Base-by-base conservation (phyloP, 257 asterid genomes). In the Schizonepeta tenuifolia region DNA sequence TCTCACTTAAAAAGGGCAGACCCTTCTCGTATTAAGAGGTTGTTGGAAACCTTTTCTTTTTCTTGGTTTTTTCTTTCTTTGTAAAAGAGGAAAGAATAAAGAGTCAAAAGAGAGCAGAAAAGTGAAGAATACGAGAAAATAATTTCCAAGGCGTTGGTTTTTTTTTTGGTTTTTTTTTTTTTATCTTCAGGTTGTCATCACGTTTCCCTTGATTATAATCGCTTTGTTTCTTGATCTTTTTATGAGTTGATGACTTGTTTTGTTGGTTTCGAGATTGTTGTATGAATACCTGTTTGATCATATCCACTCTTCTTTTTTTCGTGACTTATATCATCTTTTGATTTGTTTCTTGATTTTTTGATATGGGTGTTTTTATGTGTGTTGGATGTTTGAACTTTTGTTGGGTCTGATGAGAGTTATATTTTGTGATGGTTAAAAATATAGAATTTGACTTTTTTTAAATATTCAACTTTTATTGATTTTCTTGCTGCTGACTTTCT, bases 51-150 rank as follows among this genome's bases (percentile, higher is more conserved):
- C 11, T 43, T 28, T 53, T 41, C n/a, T 41, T 56, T 75, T 50
- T 62, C 73, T 73, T 56, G 72, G 20, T 55, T 65, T 40, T 60
- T 68, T 74, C 67, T 71, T 62, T 36, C 61, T 72, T 22, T 69
- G 72, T 35, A 38, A 75, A 65, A 75, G 56, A 51, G 58, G 61
- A 75, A 17, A n/a, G 62, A 21, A 77, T 57, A 65, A 60, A 40
- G 73, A 71, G 75, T 75, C 80, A 75, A 66, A 75, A 51, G 41
- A 64, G 22, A 11, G 78, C 54, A 47, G 67, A 26, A 54, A 74
- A 69, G 78, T 56, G 44, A 10, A 46, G 71, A 38, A 54, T 14
- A 26, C 9, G 24, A 54, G 38, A 10, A 54, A 54, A 35, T 57
- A 44, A 43, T 31, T 76, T 76, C 58, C 49, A 65, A 26, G 68